Conservation (phyloP, 1,284 basidiomycete genomes). For the Xanthoconium separans region DNA sequence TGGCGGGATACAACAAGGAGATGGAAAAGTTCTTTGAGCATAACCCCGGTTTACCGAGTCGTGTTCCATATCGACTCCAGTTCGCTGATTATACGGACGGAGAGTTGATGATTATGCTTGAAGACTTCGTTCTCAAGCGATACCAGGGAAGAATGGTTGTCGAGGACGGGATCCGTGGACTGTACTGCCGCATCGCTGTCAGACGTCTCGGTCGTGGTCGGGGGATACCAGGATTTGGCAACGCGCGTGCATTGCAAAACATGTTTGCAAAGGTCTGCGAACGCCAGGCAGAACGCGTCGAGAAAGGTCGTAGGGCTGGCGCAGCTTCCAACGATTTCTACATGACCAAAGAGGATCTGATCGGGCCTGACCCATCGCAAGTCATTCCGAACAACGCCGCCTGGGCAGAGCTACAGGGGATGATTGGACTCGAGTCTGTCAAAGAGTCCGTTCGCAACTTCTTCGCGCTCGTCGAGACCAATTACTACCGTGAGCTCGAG, state of each 20-base stretch:
- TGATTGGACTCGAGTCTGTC: conserved; percentile 54
- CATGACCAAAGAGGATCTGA: conserved; percentile 52
- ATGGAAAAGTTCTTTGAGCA: conserved; percentile 76
- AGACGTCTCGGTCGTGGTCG: conserved; percentile 56
- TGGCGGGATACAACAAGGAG: conserved; percentile 65
- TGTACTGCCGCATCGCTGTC: conserved; percentile 54
- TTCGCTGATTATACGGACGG: conserved; percentile 58
- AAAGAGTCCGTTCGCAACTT: conserved; percentile 52
- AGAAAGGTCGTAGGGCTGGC: conserved; percentile 40
- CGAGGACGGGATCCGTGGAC: conserved; percentile 52
- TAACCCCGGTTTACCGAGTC: conserved; percentile 62
- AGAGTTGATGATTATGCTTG: conserved; percentile 54
- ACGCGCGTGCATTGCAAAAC: conserved; percentile 59
- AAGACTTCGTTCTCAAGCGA: conserved; percentile 44
- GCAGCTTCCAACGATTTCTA: conserved; percentile 46
- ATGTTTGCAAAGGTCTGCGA: conserved; percentile 44
- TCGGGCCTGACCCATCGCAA: conserved; percentile 58
- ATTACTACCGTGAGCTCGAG: conserved; percentile 56
- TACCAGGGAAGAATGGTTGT: conserved; percentile 50
- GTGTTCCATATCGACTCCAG: conserved; percentile 55
- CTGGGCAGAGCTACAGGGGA: conserved; percentile 49
- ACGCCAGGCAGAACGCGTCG: conserved; percentile 52
- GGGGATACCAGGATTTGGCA: conserved; percentile 58
- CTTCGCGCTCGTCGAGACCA: conserved; percentile 44
- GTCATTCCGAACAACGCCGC: conserved; percentile 44